phyloP scores from a whole-genome alignment of 441 rosid species.

The Melastoma candidum region DNA sequence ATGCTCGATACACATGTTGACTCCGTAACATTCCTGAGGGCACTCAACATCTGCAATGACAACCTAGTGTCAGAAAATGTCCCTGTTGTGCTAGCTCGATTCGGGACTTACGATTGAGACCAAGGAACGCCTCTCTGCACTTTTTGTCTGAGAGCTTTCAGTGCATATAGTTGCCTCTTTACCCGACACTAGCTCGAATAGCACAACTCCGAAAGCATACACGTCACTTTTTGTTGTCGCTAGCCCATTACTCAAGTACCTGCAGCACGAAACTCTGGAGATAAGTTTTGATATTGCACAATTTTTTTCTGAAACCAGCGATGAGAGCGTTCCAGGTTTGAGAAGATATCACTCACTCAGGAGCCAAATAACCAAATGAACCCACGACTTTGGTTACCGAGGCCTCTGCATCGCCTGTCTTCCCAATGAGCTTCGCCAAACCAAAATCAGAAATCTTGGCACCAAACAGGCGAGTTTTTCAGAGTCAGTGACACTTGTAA shows the following conservation, averaged over 20 bases:
- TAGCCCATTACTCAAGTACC: constrained; percentile 83
- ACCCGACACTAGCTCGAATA: constrained; percentile 83
- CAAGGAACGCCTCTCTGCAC: constrained; percentile 71
- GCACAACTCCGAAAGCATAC: constrained; percentile 94
- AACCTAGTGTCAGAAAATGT: neutral
- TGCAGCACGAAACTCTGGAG: constrained; percentile 18
- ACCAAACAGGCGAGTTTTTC: constrained; percentile 1
- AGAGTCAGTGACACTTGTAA: neutral
- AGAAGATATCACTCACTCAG: constrained; percentile 53
- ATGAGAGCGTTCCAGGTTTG: constrained; percentile 5
- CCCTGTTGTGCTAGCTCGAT: neutral
- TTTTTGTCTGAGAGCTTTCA: constrained; percentile 48
- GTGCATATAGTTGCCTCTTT: constrained; percentile 73
- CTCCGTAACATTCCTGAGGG: constrained; percentile 62
- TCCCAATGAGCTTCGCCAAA: constrained; percentile 81
- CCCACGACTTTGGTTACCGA: constrained; percentile 91
- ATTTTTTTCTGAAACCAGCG: neutral
- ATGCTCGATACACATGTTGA: constrained; percentile 60
- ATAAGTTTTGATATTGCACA: constrained; percentile 3
- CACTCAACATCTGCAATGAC: constrained; percentile 66
- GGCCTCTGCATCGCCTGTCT: constrained; percentile 72
- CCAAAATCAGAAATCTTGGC: constrained; percentile 94
- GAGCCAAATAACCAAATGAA: constrained; percentile 91
- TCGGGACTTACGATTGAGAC: constrained; percentile 62
- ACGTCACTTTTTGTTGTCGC: constrained; percentile 92